Evolutionary conservation across 2,329 filamentous ascomycete genomes (phyloP), one percentile per base, ranked within the genome.

Genomic region (Daldinia sp.): DNA sequence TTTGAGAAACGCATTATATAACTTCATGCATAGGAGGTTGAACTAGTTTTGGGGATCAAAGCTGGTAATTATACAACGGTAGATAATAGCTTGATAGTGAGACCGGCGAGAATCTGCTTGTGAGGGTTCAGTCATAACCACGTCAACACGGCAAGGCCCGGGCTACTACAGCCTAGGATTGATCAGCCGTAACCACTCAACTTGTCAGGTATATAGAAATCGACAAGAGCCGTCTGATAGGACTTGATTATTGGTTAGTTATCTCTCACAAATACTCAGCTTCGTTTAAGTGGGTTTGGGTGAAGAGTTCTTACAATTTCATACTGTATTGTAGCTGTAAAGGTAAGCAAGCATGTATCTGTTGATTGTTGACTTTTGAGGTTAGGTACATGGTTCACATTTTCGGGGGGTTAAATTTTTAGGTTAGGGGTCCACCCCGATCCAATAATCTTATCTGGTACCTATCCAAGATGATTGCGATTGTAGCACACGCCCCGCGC

Each of bases 1-100:
- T 62, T 69, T 2, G 72, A 70, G 54, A 71, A 73, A 57, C 68
- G 70, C 72, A 73, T 73, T 32, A 41, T 68, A 51, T 53, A 48
- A 39, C 30, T 56, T 6, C n/a, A n/a, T n/a, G n/a, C n/a, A n/a
- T n/a, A n/a, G n/a, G n/a, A 32, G 13, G 30, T 27, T 51, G 19
- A 15, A 39, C 23, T 2, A 21, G 23, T 13, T 21, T 8, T 13
- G 15, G 34, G 5, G 25, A n/a, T 30, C n/a, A 23, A 37, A 8
- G 19, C 21, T 37, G 34, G 34, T 37, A 39, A 37, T 39, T 37
- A 50, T 32, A 50, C 29, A 32, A 15, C 8, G 34, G 34, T n/a
- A 8, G 4, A 32, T 32, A 11, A 4, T 4, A 23, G 23, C 35
- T 51, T 17, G 45, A 55, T 9, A 15, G 27, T 58, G 50, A 63